Evolutionary conservation across 768 basidiomycete species (phyloP).

Genomic region (Agaricus subrufescens): DNA sequence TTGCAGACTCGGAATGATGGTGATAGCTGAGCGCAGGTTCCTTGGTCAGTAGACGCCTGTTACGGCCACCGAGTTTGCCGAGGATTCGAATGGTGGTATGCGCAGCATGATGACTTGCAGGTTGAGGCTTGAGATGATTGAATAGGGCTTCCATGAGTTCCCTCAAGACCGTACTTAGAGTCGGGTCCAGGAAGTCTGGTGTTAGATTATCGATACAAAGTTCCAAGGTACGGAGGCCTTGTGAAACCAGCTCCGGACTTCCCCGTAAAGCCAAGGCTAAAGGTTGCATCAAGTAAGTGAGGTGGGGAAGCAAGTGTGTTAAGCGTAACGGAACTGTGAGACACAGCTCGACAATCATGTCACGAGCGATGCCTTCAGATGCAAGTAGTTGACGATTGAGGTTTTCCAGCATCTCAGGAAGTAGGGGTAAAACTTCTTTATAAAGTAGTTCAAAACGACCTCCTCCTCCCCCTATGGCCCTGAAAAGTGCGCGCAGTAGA

Average conservation of each 20-base stretch:
- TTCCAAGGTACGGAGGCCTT: slow-evolving; percentile 93
- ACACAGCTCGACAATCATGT: slow-evolving; percentile 95
- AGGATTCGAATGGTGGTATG: slow-evolving; percentile 95
- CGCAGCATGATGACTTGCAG: slow-evolving; percentile 83
- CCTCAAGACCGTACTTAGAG: slow-evolving; percentile 84
- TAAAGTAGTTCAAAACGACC: slow-evolving; percentile 93
- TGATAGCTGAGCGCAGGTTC: slow-evolving; percentile 74
- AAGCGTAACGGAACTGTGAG: slow-evolving; percentile 94
- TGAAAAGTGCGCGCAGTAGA: slow-evolving; percentile 87
- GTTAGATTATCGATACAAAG: slow-evolving; percentile 99
- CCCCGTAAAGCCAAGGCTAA: slow-evolving; percentile 88
- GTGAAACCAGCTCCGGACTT: slow-evolving; percentile 84
- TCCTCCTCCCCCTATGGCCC: slow-evolving; percentile 87
- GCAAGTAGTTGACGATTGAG: slow-evolving; percentile 86
- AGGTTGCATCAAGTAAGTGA: slow-evolving; percentile 94
- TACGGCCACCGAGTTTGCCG: slow-evolving; percentile 94
- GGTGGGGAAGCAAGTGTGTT: slow-evolving; percentile 92
- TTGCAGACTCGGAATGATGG: slow-evolving; percentile 65
- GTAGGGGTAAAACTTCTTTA: slow-evolving; percentile 91
- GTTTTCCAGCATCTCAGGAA: slow-evolving; percentile 96
- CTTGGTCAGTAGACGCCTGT: slow-evolving; percentile 78
- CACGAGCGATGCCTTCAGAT: slow-evolving; percentile 76
- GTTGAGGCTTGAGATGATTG: slow-evolving; percentile 84
- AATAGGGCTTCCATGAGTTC: slow-evolving; percentile 95
- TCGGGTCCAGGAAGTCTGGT: slow-evolving; percentile 96